These are phyloP conservation scores for Rauvolfia tetraphylla DNA, from an alignment of 257 asterid species.

Conservation along the genomic window DNA sequence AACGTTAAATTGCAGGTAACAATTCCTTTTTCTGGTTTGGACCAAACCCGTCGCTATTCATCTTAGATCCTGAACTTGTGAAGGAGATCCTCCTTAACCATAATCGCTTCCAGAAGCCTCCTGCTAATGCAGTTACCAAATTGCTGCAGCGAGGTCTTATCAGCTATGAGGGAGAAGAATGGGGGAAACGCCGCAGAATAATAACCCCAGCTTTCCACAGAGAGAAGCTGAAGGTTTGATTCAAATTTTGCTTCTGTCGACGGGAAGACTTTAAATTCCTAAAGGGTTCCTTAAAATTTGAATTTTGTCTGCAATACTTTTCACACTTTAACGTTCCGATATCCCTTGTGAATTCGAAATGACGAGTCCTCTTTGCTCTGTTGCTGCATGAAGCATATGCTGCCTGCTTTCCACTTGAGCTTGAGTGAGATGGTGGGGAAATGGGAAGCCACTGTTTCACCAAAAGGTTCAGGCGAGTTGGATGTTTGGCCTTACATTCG, in stretches of 20 bases:
- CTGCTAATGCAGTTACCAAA: constrained; percentile 32
- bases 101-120: constrained; percentile 13
- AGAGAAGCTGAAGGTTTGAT: background rate
- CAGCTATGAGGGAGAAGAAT: constrained; percentile 38
- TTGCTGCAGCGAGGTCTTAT: constrained; percentile 41
- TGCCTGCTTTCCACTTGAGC: background rate
- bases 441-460: background rate
- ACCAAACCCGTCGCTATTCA: constrained; percentile 13
- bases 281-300: too few species aligned
- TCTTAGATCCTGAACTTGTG: constrained; percentile 20
- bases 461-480: background rate
- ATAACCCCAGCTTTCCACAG: background rate
- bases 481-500: background rate
- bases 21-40: constrained; percentile 24
- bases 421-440: background rate
- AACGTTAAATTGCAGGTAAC: constrained; percentile 11
- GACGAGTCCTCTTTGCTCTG: too few species aligned
- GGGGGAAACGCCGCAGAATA: constrained; percentile 20
- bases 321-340: too few species aligned
- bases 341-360: too few species aligned
- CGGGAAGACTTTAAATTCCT: too few species aligned
- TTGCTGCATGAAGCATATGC: background rate
- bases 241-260: too few species aligned
- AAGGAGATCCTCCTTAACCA: constrained; percentile 21
- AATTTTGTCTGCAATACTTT: too few species aligned